Conservation (phyloP, 805 yeast genomes). For the Barnettozyma populi region DNA sequence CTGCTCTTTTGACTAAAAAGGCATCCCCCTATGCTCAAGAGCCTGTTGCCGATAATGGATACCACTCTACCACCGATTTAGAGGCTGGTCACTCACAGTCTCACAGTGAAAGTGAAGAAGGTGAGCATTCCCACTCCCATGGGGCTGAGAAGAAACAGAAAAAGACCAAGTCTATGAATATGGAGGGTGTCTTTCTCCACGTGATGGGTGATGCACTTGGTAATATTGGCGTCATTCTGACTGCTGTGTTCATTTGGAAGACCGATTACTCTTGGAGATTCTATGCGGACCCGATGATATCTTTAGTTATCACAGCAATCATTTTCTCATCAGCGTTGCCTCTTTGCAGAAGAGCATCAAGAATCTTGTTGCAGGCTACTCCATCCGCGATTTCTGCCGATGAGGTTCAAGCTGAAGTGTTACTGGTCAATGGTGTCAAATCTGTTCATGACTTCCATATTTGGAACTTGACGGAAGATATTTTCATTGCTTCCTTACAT, state of each 20-base stretch:
- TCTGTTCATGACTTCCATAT: constrained; percentile 94
- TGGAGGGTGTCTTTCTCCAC: constrained; percentile 95
- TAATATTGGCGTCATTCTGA: constrained; percentile 83
- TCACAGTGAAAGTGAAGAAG: not conserved
- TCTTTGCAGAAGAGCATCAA: constrained; percentile 76
- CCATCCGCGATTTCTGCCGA: constrained; percentile 81
- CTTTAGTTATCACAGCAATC: constrained; percentile 78
- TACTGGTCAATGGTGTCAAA: constrained; percentile 62
- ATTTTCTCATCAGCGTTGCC: constrained; percentile 92
- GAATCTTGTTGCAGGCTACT: constrained; percentile 87
- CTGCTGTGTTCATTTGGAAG: constrained; percentile 92
- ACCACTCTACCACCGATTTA: constrained; percentile 13
- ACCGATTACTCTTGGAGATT: constrained; percentile 85
- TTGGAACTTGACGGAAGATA: constrained; percentile 90
- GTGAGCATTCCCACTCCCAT: constrained; percentile 9
- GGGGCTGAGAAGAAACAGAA: constrained; percentile 11
- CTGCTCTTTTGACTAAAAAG: constrained; percentile 12
- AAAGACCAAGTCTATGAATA: constrained; percentile 67
- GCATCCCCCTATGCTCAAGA: constrained; percentile 14
- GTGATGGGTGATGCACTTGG: constrained; percentile 96
- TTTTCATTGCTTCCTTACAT: constrained; percentile 84
- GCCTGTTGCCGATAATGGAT: constrained; percentile 18
- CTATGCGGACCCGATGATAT: constrained; percentile 81
- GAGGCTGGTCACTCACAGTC: constrained; percentile 12
- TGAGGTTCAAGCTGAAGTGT: constrained; percentile 62